Conservation (phyloP, 2,329 filamentous ascomycete genomes). For the Camptophora hylomeconis region DNA sequence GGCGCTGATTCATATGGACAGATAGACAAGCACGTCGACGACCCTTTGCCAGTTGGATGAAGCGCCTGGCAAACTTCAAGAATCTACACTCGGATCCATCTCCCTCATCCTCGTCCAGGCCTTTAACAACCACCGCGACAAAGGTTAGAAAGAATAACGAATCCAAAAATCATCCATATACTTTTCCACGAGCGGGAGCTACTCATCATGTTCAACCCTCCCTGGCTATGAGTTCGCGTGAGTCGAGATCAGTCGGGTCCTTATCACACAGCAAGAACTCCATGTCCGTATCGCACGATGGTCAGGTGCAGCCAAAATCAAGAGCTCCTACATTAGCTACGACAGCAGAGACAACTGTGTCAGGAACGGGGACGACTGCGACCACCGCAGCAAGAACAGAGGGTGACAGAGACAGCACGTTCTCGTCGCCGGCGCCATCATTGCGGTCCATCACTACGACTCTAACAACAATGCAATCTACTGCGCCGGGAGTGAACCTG, state of each 20-base stretch:
- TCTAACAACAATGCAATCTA: conserved; percentile 52
- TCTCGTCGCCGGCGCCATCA: conserved; percentile 53
- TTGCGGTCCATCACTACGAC: conserved; percentile 53
- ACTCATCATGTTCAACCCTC: too few relatives aligned
- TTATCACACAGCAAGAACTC: conserved; percentile 47
- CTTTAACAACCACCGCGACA: conserved; percentile 2
- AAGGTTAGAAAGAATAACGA: conserved; percentile 44
- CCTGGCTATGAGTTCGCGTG: too few relatives aligned
- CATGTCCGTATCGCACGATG: conserved; percentile 47
- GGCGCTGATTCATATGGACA: conserved; percentile 23
- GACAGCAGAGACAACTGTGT: conserved; percentile 62
- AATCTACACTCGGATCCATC: conserved; percentile 47
- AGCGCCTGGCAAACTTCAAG: conserved; percentile 82
- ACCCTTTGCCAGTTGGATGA: conserved; percentile 88
- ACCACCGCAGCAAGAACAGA: conserved; percentile 54
- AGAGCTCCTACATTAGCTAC: conserved; percentile 72
- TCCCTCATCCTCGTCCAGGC: conserved; percentile 1
- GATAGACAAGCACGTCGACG: conserved; percentile 63
- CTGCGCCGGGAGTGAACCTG: conserved; percentile 19
- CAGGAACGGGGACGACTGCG: conserved; percentile 65
- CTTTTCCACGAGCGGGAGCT: too few relatives aligned
- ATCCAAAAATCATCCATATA: conserved; percentile 83
- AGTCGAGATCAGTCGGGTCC: too few relatives aligned
- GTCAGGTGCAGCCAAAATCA: conserved; percentile 55
- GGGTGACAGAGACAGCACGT: conserved; percentile 55